These are phyloP conservation scores for Trypanosoma mega DNA, from an alignment of 208 protist species.

Conservation along the genomic window DNA sequence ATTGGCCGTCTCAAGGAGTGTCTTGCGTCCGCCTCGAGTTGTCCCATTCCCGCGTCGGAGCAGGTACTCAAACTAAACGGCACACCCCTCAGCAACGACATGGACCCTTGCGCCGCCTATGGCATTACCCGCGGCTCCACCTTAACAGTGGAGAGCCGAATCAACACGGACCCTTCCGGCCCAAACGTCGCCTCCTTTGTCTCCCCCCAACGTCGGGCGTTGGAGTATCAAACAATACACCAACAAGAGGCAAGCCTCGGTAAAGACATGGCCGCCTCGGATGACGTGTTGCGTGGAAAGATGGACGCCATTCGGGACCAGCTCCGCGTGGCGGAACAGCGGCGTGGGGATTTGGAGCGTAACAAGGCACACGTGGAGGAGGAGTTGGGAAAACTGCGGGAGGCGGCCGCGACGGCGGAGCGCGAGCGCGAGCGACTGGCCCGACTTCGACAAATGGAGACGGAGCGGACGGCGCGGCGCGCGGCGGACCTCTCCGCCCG, in stretches of 20 bases:
- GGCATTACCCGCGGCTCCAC: constrained; percentile 60
- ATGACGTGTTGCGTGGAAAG: constrained; percentile 33
- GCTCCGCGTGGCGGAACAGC: constrained; percentile 29
- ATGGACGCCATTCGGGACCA: constrained; percentile 37
- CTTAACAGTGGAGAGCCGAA: constrained; percentile 42
- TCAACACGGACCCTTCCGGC: neutral
- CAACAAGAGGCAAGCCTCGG: constrained; percentile 46
- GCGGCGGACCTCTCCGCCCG: constrained; percentile 48
- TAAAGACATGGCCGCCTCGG: constrained; percentile 25
- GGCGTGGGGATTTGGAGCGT: constrained; percentile 30
- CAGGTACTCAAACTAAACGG: constrained; percentile 65
- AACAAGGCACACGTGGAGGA: constrained; percentile 35
- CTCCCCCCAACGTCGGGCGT: constrained; percentile 37
- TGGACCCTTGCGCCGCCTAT: constrained; percentile 43
- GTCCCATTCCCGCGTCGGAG: constrained; percentile 34
- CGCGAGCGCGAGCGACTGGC: constrained; percentile 23
- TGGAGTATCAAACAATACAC: constrained; percentile 69
- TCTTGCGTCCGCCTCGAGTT: constrained; percentile 50
- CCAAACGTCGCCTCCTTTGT: constrained; percentile 16
- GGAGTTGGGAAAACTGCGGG: constrained; percentile 26
- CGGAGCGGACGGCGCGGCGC: constrained; percentile 30
- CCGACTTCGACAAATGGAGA: constrained; percentile 31
- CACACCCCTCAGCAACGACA: constrained; percentile 39
- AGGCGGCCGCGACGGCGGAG: constrained; percentile 27
- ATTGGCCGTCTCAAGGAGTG: constrained; percentile 72